Evolutionary conservation across 78 protist genomes (phyloP).

Genomic region (Capsaspora owczarzaki): DNA sequence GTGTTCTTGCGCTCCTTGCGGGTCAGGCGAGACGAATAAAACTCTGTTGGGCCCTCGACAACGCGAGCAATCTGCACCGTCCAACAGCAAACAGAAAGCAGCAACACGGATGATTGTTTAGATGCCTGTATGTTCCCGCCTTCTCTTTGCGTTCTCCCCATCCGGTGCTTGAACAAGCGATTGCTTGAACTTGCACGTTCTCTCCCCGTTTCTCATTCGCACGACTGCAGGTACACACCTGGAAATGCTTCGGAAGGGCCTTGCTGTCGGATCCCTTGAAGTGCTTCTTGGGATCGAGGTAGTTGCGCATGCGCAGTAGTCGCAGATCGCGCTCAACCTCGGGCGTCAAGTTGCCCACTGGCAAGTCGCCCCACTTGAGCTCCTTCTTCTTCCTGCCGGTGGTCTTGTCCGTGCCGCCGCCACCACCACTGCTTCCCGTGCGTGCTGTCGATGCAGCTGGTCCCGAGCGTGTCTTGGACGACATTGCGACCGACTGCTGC

Average conservation of each 20-base stretch:
- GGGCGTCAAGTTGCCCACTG: not conserved
- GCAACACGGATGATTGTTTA: too few species aligned
- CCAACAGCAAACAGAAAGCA: too few species aligned
- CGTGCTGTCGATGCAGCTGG: not conserved
- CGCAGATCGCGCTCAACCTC: slow-evolving; percentile 21
- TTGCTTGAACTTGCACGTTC: too few species aligned
- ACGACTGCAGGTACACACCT: too few species aligned
- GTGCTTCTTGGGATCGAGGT: slow-evolving; percentile 15
- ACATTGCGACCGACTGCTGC: not conserved
- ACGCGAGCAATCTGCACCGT: not conserved
- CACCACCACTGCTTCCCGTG: not conserved
- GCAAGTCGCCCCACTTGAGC: not conserved
- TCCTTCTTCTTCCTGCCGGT: not conserved
- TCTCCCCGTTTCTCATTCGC: too few species aligned
- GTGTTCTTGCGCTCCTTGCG: not conserved
- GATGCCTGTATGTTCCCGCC: too few species aligned
- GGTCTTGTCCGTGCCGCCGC: not conserved
- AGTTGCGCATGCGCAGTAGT: not conserved
- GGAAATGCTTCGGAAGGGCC: slow-evolving; percentile 16
- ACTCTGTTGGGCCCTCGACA: slow-evolving; percentile 6
- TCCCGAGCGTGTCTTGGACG: not conserved
- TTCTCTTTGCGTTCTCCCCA: not conserved
- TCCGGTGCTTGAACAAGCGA: too few species aligned
- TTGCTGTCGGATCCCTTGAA: not conserved
- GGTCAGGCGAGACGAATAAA: not conserved